Evolutionary conservation across 495 filamentous ascomycete species (phyloP), one percentile per base, ranked within the genome.

Genomic region (Aspergillus egyptiacus): DNA sequence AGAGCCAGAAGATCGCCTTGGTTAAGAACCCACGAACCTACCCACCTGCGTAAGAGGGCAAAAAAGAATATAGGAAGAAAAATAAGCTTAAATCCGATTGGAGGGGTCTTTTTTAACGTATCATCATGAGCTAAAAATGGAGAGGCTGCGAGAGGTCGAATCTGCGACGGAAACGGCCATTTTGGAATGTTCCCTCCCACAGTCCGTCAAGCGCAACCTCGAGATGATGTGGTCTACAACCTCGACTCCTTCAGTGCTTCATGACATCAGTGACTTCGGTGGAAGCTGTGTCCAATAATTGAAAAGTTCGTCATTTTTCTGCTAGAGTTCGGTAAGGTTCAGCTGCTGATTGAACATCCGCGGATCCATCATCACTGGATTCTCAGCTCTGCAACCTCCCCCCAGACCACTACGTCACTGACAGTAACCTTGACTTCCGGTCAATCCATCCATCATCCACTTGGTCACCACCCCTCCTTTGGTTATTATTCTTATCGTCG

Each of bases 361-460:
- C 33, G 48, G 54, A 46, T 49, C 46, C 24, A 10, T n/a, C 22
- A n/a, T n/a, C n/a, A n/a, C n/a, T n/a, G n/a, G n/a, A n/a, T n/a
- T n/a, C n/a, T n/a, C n/a, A n/a, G n/a, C 41, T 48, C 50, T 55
- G 54, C 48, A 60, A 60, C 57, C 27, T 44, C 27, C 28, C 22
- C 22, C 19, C 2, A 13, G 39, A 28, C 34, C 46, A 57, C 55
- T 54, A 61, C 55, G 55, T 61, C 58, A 61, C 47, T n/a, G 53
- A 46, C 39, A n/a, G n/a, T n/a, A n/a, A n/a, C n/a, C n/a, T n/a
- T 64, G 64, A 53, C 62, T 66, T 67, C 64, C 59, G 62, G 54
- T 46, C 56, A 17, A 49, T 57, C 58, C 61, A 57, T 62, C 41
- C 28, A 27, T 4, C 22, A 15, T 50, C 57, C 30, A 52, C 15